Evolutionary conservation across 139 green algal species (phyloP).

Genomic region (Chlamydomonas schloesseri): DNA sequence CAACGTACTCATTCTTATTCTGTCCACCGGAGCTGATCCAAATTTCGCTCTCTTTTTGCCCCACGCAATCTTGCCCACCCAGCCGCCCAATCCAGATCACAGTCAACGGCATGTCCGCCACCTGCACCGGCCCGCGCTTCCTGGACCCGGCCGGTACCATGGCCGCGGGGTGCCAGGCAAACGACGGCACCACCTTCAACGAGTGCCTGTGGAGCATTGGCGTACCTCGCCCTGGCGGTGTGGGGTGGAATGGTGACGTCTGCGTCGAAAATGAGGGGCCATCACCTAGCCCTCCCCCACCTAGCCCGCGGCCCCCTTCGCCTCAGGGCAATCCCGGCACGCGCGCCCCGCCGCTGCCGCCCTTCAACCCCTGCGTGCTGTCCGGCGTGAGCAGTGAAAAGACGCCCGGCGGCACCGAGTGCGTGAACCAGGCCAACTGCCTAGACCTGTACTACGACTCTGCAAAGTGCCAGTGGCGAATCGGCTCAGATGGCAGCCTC

Average conservation of each 20-base stretch:
- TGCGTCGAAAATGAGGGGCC: no score
- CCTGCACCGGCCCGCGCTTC: background rate
- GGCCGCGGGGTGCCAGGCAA: background rate
- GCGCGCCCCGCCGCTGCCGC: no score
- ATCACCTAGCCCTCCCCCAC: no score
- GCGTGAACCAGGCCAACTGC: background rate
- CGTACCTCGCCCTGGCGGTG: no score
- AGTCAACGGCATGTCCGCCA: background rate
- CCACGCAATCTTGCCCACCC: no score
- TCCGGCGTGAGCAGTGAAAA: background rate
- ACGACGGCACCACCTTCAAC: background rate
- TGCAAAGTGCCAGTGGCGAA: background rate
- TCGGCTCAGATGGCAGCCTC: background rate
- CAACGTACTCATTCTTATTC: no score
- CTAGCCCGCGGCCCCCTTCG: no score
- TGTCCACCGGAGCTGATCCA: no score
- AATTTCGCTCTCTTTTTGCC: no score
- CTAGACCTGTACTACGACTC: background rate
- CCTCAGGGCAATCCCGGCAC: no score
- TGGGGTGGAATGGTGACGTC: no score
- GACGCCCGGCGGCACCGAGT: background rate
- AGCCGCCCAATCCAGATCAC: background rate
- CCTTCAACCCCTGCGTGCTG: background rate
- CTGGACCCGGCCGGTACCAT: background rate
- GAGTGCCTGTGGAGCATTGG: no score